phyloP scores from a whole-genome alignment of 2,329 filamentous ascomycete species.

The Exutisphaerella laricina region DNA sequence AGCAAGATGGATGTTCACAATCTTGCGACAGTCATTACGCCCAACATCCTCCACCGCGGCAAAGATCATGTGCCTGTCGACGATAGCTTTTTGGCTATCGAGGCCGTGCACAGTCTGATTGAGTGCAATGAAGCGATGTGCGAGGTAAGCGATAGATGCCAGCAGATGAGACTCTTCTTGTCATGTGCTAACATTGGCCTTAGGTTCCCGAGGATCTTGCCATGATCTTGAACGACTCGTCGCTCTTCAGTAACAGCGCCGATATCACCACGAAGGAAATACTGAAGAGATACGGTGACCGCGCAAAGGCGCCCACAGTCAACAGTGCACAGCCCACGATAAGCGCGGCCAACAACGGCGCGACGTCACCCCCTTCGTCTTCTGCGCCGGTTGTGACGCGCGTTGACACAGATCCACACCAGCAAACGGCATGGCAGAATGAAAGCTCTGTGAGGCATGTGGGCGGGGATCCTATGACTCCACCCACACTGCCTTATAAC shows the following conservation, averaged over 20 bases:
- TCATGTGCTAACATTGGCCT: constrained; percentile 21
- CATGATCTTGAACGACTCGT: constrained; percentile 75
- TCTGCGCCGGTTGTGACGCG: constrained; percentile 56
- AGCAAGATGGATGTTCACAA: constrained; percentile 99
- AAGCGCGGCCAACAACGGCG: constrained; percentile 18
- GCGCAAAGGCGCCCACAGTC: constrained; percentile 54
- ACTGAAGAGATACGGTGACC: constrained; percentile 83
- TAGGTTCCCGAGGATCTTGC: constrained; percentile 92
- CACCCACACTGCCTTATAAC: constrained; percentile 27
- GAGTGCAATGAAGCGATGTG: constrained; percentile 95
- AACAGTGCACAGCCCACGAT: constrained; percentile 31
- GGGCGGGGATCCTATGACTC: constrained; percentile 23
- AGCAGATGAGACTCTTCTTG: neutral
- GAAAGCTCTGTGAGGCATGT: constrained; percentile 80
- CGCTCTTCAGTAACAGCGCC: constrained; percentile 71
- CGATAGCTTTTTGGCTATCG: constrained; percentile 88
- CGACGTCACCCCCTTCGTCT: constrained; percentile 38
- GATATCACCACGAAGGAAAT: constrained; percentile 98
- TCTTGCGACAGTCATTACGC: constrained; percentile 91
- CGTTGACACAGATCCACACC: constrained; percentile 81
- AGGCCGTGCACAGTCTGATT: constrained; percentile 86
- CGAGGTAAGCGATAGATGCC: constrained; percentile 65
- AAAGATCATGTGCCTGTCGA: constrained; percentile 45
- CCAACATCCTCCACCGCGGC: constrained; percentile 69
- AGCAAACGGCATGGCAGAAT: constrained; percentile 65